These are phyloP conservation scores for Sanghuangporus sanghuang DNA, from an alignment of 1,284 basidiomycete genomes.

Conservation along the genomic window DNA sequence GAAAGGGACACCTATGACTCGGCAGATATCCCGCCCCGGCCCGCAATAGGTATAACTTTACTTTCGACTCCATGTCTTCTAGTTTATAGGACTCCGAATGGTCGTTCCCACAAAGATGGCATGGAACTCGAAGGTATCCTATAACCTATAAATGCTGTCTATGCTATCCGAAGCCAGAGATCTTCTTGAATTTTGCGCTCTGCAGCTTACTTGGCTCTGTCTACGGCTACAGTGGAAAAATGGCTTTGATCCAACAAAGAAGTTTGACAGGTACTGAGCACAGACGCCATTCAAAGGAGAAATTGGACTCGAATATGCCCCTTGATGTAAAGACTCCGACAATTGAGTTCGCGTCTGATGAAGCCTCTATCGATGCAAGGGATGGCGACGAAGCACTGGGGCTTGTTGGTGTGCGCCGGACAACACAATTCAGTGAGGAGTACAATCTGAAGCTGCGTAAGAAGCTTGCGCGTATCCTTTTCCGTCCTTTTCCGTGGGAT, in stretches of 20 bases:
- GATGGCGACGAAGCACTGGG: constrained; percentile 49
- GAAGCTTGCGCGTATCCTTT: constrained; percentile 45
- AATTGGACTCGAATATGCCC: not conserved
- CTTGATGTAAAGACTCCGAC: constrained; percentile 10
- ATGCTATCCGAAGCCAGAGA: not conserved
- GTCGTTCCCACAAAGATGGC: not conserved
- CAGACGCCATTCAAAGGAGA: constrained; percentile 1
- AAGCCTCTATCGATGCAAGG: constrained; percentile 35
- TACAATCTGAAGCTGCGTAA: constrained; percentile 50
- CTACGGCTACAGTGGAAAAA: not conserved
- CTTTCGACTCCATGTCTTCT: no score
- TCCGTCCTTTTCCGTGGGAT: not conserved
- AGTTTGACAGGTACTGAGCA: not conserved
- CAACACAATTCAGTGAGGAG: constrained; percentile 52
- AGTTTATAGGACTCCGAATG: constrained; percentile 1
- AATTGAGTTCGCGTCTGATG: constrained; percentile 18
- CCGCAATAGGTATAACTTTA: no score
- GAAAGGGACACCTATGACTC: no score
- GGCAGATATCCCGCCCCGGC: no score
- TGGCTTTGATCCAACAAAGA: not conserved
- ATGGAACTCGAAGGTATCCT: not conserved
- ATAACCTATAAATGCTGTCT: not conserved
- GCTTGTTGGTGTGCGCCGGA: constrained; percentile 49
- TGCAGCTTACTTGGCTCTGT: not conserved
- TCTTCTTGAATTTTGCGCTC: not conserved